These are phyloP conservation scores for Wickerhamomyces queroliae DNA, from an alignment of 805 yeast species.

Conservation along the genomic window DNA sequence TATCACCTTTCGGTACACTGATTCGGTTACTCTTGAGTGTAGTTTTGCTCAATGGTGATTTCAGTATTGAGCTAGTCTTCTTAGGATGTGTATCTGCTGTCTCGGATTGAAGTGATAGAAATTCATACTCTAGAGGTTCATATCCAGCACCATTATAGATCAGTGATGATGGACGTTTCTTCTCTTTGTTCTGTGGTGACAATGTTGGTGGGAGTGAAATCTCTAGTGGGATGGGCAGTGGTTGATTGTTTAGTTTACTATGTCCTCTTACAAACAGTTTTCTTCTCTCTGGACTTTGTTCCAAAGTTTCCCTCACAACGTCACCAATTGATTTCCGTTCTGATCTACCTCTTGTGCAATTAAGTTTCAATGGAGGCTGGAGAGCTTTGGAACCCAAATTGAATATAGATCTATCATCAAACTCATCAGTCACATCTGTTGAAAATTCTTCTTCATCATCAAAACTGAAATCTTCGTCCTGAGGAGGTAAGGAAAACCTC, in stretches of 20 bases:
- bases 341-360: conserved; percentile 5
- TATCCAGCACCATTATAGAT: conserved; percentile 32
- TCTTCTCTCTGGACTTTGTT: conserved; percentile 13
- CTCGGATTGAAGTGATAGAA: conserved; percentile 8
- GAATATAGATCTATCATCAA: conserved; percentile 8
- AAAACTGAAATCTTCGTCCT: background rate
- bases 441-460: background rate
- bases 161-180: conserved; percentile 22
- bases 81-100: conserved; percentile 1
- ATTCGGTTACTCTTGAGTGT: conserved; percentile 2
- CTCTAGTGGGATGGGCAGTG: conserved; percentile 32
- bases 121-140: conserved; percentile 19
- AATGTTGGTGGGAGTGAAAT: conserved; percentile 30
- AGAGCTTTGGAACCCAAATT: conserved; percentile 7
- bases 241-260: conserved; percentile 27
- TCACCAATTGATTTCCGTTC: conserved; percentile 10
- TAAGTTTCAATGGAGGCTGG: background rate
- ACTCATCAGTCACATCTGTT: conserved; percentile 2
- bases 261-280: conserved; percentile 28
- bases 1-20: too few species aligned
- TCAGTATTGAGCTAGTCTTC: conserved; percentile 1
- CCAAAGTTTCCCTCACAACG: conserved; percentile 15
- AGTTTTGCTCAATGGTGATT: background rate
- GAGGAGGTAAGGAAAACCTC: conserved; percentile 20
- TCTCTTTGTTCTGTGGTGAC: conserved; percentile 27